Conservation (phyloP, 2,329 filamentous ascomycete species). For the Ceratocystis colombiana region DNA sequence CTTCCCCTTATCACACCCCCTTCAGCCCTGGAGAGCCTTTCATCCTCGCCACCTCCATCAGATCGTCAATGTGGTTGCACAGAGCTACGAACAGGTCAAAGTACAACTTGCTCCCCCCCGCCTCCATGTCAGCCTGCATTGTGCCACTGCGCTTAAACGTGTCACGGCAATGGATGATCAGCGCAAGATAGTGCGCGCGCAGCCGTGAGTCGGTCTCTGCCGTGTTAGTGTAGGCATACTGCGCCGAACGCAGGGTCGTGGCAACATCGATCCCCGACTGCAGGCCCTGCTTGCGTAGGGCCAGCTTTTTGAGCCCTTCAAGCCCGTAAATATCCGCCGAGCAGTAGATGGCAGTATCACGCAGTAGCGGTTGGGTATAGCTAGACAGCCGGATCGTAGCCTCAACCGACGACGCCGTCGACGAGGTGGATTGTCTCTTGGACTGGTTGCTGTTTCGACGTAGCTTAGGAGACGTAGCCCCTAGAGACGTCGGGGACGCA, state of each 20-base stretch:
- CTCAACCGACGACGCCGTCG: slow-evolving; percentile 36
- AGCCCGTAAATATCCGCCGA: slow-evolving; percentile 82
- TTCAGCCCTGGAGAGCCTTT: slow-evolving; percentile 44
- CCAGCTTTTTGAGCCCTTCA: slow-evolving; percentile 82
- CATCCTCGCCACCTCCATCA: slow-evolving; percentile 72
- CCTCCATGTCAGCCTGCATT: slow-evolving; percentile 98
- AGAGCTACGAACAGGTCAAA: slow-evolving; percentile 97
- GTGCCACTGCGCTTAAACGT: slow-evolving; percentile 97
- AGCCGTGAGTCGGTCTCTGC: slow-evolving; percentile 85
- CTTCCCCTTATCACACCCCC: slow-evolving; percentile 35
- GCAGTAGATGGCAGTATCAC: slow-evolving; percentile 92
- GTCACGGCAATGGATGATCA: slow-evolving; percentile 94
- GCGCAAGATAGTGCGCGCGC: slow-evolving; percentile 91
- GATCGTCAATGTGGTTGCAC: slow-evolving; percentile 96
- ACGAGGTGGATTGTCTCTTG: neutral
- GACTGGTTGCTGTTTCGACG: neutral
- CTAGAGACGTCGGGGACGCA: slow-evolving; percentile 31
- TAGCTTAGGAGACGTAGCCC: neutral
- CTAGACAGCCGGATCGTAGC: slow-evolving; percentile 68
- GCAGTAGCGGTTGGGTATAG: slow-evolving; percentile 66
- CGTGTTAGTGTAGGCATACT: slow-evolving; percentile 92
- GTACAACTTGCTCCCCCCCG: slow-evolving; percentile 79
- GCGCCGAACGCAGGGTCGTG: slow-evolving; percentile 82
- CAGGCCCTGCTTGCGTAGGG: slow-evolving; percentile 87
- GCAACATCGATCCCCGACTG: slow-evolving; percentile 86